phyloP scores from a whole-genome alignment of 352 stramenopile genomes.

The Globisporangium sylvaticum region DNA sequence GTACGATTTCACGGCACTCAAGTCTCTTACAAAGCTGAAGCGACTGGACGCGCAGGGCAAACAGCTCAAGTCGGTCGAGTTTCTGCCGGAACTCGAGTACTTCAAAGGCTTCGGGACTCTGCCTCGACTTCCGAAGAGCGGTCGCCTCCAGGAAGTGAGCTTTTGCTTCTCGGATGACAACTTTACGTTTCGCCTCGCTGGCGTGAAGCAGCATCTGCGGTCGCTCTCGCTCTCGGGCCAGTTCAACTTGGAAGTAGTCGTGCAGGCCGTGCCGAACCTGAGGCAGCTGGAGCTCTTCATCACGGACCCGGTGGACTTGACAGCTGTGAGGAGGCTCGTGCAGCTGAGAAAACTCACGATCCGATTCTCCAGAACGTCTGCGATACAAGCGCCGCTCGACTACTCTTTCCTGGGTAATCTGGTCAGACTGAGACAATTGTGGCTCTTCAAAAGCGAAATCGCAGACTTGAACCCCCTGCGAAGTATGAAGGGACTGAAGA shows the following conservation, averaged over 20 bases:
- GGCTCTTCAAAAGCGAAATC: neutral
- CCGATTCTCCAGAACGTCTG: neutral
- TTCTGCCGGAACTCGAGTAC: constrained; percentile 1
- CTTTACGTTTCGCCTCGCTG: constrained; percentile 1
- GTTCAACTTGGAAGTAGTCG: neutral
- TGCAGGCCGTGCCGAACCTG: neutral
- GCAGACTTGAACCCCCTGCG: neutral
- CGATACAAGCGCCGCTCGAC: neutral
- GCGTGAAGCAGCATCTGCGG: neutral
- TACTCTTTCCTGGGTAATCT: neutral
- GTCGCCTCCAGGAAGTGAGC: constrained; percentile 3
- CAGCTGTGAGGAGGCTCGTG: neutral
- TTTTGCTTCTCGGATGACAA: constrained; percentile 3
- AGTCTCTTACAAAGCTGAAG: neutral
- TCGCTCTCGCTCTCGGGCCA: neutral
- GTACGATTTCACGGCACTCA: neutral
- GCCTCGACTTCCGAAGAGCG: neutral
- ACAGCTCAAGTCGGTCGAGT: constrained; percentile 6
- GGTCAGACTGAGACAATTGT: neutral
- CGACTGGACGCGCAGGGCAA: constrained; percentile 1
- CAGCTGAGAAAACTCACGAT: neutral
- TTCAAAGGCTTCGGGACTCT: constrained; percentile 4
- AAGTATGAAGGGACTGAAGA: neutral
- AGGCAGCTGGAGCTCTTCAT: constrained; percentile 1
- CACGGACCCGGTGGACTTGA: neutral